A percentile compares a stretch with the other conserved stretches of the same genome.
Conservation (phyloP, 2,329 filamentous ascomycete genomes). For the Metarhizium anisopliae region DNA sequence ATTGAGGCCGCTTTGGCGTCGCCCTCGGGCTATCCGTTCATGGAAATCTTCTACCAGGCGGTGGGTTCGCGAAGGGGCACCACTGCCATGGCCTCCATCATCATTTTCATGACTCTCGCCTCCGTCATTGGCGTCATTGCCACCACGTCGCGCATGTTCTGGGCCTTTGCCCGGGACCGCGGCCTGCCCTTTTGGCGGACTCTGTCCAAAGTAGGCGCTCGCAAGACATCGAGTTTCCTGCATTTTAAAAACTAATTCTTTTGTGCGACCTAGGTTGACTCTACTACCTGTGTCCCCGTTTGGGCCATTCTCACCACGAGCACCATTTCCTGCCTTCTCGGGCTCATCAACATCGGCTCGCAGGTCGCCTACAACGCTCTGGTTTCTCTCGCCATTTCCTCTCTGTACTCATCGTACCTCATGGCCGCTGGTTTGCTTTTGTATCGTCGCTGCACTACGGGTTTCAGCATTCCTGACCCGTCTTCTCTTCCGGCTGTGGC, state of each 20-base stretch:
- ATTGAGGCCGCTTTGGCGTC: not conserved
- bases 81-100: constrained; percentile 39
- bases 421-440: constrained; percentile 18
- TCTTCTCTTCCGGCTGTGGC: too few relatives aligned
- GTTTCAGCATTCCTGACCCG: constrained; percentile 19
- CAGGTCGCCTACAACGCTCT: constrained; percentile 20
- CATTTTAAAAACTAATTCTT: not conserved
- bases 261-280: constrained; percentile 2
- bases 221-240: not conserved
- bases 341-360: constrained; percentile 24
- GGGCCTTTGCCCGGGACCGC: constrained; percentile 36
- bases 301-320: constrained; percentile 18
- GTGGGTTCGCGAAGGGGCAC: constrained; percentile 39
- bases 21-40: constrained; percentile 41
- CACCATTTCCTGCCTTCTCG: constrained; percentile 19
- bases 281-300: constrained; percentile 18
- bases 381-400: constrained; percentile 20
- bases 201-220: constrained; percentile 14
- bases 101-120: constrained; percentile 40
- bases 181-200: constrained; percentile 20
- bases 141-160: constrained; percentile 47
- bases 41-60: constrained; percentile 46
- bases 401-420: constrained; percentile 21
- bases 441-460: constrained; percentile 19
- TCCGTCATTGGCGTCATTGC: constrained; percentile 46